Base-by-base conservation (phyloP, 257 asterid species). In the Capsicum baccatum region DNA sequence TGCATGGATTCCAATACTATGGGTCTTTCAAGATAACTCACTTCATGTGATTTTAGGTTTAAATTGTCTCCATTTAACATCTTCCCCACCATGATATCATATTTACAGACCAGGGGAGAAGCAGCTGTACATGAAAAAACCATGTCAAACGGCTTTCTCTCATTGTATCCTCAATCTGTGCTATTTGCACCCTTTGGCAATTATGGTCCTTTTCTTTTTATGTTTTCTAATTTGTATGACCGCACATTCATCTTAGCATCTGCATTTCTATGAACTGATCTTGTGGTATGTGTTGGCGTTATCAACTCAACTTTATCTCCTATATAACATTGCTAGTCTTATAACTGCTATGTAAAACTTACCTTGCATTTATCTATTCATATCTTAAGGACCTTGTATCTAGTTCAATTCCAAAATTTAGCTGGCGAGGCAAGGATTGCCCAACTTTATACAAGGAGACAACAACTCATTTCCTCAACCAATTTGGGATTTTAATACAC, bases 1-100 rank as follows among this genome's bases (percentile, higher is more conserved):
- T 73, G 80, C 58, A 48, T 48, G 59, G n/a, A 73, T 73, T 73
- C 80, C 3, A 47, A 19, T 11, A 48, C 57, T 73, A 21, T 48
- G 11, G 42, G 59, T 73, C 80, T 73, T 48, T 48, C 60, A 48
- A 48, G 2, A 73, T 73, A 26, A 71, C 39, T 71, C 11, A 8
- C 55, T 73, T 73, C 60, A 17, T 73, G 42, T 73, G 37, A 73
- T 73, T 47, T 48, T 48, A 48, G 60, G 80, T 73, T 39, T 73
- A 48, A 60, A 12, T 48, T 13, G 44, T 48, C 60, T 21, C 16
- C 60, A 48, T 48, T 73, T 47, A 73, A 73, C 9, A 73, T 48
- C n/a, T 47, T 47, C 80, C 11, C 48, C 59, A 4, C 59, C 37
- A 47, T 73, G 3, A 17, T 47, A 71, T 47, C 56, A 6, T 3